These are phyloP conservation scores for Apiospora rasikravindrae DNA, from an alignment of 2,329 filamentous ascomycete species.

Conservation along the genomic window DNA sequence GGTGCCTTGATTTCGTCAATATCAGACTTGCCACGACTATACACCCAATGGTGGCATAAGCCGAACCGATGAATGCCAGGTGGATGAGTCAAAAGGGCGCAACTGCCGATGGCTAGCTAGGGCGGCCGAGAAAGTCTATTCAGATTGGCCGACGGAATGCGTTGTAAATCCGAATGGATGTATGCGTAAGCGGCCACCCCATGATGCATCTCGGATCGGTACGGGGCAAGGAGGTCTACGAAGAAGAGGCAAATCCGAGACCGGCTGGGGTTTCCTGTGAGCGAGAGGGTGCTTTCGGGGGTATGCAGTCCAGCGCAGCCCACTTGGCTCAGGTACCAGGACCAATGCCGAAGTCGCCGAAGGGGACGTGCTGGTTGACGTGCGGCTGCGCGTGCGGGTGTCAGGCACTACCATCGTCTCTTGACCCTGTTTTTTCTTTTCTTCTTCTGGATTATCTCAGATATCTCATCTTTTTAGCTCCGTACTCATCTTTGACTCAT, in stretches of 20 bases:
- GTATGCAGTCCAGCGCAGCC: not conserved
- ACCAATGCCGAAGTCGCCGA: constrained; percentile 3
- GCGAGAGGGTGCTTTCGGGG: not conserved
- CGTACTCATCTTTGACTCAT: no score
- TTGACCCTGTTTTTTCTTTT: not conserved
- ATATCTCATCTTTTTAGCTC: not conserved
- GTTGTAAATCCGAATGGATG: not conserved
- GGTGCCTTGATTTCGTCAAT: not conserved
- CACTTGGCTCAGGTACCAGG: not conserved
- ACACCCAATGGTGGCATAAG: not conserved
- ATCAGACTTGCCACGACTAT: not conserved
- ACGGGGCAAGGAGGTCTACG: not conserved
- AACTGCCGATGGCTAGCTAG: not conserved
- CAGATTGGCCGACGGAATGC: constrained; percentile 7
- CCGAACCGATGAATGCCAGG: not conserved
- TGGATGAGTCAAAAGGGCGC: not conserved
- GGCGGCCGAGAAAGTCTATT: not conserved
- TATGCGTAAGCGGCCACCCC: not conserved
- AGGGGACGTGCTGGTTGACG: not conserved
- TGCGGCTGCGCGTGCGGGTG: constrained; percentile 7
- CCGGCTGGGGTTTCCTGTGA: not conserved
- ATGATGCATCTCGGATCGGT: not conserved
- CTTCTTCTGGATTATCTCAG: not conserved
- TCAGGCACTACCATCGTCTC: not conserved
- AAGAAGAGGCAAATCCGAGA: constrained; percentile 1